Percentiles rank a stretch among this genome's conserved stretches.
Evolutionary conservation across 2,329 filamentous ascomycete genomes (phyloP).

Genomic region (Fusarium piperis): DNA sequence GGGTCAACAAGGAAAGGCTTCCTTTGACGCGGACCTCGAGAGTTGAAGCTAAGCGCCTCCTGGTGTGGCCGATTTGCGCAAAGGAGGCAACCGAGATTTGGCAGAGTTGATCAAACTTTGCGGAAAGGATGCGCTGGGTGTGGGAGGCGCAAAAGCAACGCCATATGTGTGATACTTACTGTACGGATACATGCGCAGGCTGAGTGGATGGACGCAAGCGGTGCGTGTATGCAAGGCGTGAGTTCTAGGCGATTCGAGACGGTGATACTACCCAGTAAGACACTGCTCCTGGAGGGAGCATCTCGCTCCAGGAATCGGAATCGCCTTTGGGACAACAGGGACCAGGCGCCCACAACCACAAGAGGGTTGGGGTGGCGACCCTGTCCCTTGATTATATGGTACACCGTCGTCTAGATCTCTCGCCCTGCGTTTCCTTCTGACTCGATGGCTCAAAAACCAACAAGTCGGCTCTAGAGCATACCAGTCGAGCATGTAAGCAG

Average conservation of each 20-base stretch:
- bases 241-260: conserved; percentile 22
- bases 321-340: conserved; percentile 1
- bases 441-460: conserved; percentile 9
- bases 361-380: conserved; percentile 5
- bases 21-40: conserved; percentile 26
- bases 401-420: conserved; percentile 13
- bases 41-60: conserved; percentile 36
- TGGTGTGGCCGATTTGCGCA: conserved; percentile 7
- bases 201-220: conserved; percentile 11
- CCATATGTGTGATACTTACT: conserved; percentile 8
- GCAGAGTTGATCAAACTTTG: neutral
- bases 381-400: conserved; percentile 11
- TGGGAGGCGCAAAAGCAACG: conserved; percentile 15
- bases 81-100: conserved; percentile 10
- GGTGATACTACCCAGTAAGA: conserved; percentile 20
- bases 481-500: conserved; percentile 4
- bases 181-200: neutral
- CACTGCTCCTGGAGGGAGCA: conserved; percentile 8
- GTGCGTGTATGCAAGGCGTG: conserved; percentile 32
- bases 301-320: neutral
- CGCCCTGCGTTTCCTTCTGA: conserved; percentile 19
- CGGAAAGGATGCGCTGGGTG: conserved; percentile 11
- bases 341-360: conserved; percentile 6
- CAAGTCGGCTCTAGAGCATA: conserved; percentile 12
- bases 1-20: conserved; percentile 23